Conservation (phyloP, 305 asterid species). For the Fraxinus xanthoxyloides region DNA sequence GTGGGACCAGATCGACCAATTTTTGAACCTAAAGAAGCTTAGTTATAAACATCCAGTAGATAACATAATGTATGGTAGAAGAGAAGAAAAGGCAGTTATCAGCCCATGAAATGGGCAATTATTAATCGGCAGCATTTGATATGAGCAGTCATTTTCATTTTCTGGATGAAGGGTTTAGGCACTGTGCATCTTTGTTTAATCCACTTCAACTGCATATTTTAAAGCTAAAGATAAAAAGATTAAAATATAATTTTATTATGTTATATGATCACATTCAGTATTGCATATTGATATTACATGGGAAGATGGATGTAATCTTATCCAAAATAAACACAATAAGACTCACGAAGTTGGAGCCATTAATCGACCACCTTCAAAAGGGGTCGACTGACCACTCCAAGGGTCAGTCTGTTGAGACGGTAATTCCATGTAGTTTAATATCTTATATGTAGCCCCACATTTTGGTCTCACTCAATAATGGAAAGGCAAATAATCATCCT, state of each 20-base stretch:
- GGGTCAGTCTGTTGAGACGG: background rate
- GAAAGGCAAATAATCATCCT: background rate
- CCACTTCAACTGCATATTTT: background rate
- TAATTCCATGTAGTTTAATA: background rate
- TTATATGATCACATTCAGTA: no score
- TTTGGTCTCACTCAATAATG: no score
- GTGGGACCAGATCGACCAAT: background rate
- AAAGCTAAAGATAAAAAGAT: no score
- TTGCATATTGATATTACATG: no score
- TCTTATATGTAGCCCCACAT: no score
- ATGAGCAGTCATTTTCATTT: background rate
- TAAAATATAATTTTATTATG: no score
- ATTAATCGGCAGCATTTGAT: background rate
- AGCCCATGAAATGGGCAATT: background rate
- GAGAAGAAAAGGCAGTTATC: background rate
- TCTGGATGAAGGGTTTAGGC: background rate
- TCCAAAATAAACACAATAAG: background rate
- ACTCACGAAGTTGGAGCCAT: background rate
- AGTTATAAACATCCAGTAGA: background rate
- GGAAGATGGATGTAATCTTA: no score
- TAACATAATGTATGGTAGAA: background rate
- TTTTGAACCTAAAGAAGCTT: background rate
- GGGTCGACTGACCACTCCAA: background rate
- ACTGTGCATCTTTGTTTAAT: no score
- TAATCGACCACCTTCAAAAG: background rate